Conservation (phyloP, 352 stramenopile species). For the Phytophthora niederhauseri region DNA sequence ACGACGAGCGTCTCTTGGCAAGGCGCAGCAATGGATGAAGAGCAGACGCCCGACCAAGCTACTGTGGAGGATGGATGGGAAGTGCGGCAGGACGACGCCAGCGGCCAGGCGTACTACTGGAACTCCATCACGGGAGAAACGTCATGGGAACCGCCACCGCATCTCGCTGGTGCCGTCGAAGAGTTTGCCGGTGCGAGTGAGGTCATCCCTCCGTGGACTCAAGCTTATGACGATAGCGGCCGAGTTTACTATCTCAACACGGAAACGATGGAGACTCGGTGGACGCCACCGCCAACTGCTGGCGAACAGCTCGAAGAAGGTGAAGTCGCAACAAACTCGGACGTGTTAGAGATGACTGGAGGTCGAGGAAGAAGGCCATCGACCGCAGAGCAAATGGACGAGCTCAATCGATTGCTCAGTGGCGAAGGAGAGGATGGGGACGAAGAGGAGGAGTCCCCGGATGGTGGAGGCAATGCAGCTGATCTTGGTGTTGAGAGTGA, state of each 20-base stretch:
- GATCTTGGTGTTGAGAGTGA: slow-evolving; percentile 1
- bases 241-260: slow-evolving; percentile 62
- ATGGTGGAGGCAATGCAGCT: slow-evolving; percentile 14
- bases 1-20: slow-evolving; percentile 12
- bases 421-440: slow-evolving; percentile 38
- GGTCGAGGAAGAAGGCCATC: slow-evolving; percentile 39
- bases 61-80: slow-evolving; percentile 45
- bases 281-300: slow-evolving; percentile 39
- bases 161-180: slow-evolving; percentile 6
- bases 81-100: slow-evolving; percentile 48
- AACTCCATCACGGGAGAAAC: slow-evolving; percentile 60
- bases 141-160: slow-evolving; percentile 46
- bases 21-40: slow-evolving; percentile 24
- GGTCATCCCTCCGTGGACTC: slow-evolving; percentile 39
- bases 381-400: slow-evolving; percentile 68
- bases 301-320: neutral
- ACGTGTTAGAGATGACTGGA: slow-evolving; percentile 17
- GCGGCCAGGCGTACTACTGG: slow-evolving; percentile 52
- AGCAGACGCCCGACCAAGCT: neutral
- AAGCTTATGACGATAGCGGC: slow-evolving; percentile 48
- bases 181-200: neutral
- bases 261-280: slow-evolving; percentile 58
- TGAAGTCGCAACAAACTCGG: neutral
- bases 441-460: slow-evolving; percentile 15
- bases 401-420: slow-evolving; percentile 61